Evolutionary conservation across 1,284 basidiomycete genomes (phyloP).

Genomic region (Sporisorium scitamineum): DNA sequence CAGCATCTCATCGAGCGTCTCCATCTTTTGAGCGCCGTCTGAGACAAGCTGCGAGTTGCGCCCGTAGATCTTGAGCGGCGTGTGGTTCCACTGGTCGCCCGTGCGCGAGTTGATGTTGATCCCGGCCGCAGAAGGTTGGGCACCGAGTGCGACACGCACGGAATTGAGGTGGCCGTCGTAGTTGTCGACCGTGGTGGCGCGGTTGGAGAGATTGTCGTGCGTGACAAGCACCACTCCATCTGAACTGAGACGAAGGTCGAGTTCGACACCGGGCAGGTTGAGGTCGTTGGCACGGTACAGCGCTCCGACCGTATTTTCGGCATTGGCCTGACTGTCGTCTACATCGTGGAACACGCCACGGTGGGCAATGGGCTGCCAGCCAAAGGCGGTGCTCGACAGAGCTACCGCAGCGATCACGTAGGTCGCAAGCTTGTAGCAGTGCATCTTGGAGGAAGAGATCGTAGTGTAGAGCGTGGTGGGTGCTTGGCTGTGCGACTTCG

Average conservation of each 20-base stretch:
- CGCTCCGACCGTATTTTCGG: conserved; percentile 8
- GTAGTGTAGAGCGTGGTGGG: not conserved
- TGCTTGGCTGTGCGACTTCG: not conserved
- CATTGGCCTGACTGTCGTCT: conserved; percentile 12
- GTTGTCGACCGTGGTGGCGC: conserved; percentile 13
- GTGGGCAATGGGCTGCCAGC: conserved; percentile 13
- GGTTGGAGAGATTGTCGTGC: conserved; percentile 12
- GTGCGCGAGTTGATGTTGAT: conserved; percentile 10
- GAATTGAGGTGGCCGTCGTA: conserved; percentile 12
- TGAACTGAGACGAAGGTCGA: conserved; percentile 15
- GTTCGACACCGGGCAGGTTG: conserved; percentile 7
- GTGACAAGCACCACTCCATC: conserved; percentile 7
- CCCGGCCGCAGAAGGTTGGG: conserved; percentile 1
- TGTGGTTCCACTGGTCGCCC: conserved; percentile 10
- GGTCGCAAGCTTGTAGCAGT: not conserved
- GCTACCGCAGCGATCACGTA: not conserved
- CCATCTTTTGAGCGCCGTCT: conserved; percentile 9
- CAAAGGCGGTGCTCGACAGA: conserved; percentile 1
- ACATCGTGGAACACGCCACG: conserved; percentile 17
- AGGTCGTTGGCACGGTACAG: conserved; percentile 12
- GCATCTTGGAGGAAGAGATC: not conserved
- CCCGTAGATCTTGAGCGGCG: conserved; percentile 15
- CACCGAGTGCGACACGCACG: conserved; percentile 2
- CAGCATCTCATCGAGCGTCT: conserved; percentile 16
- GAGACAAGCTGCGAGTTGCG: conserved; percentile 4